A percentile compares a stretch with the other conserved stretches of the same genome.
These are phyloP conservation scores for Pluteus cervinus DNA, from an alignment of 768 basidiomycete species.

Conservation along the genomic window DNA sequence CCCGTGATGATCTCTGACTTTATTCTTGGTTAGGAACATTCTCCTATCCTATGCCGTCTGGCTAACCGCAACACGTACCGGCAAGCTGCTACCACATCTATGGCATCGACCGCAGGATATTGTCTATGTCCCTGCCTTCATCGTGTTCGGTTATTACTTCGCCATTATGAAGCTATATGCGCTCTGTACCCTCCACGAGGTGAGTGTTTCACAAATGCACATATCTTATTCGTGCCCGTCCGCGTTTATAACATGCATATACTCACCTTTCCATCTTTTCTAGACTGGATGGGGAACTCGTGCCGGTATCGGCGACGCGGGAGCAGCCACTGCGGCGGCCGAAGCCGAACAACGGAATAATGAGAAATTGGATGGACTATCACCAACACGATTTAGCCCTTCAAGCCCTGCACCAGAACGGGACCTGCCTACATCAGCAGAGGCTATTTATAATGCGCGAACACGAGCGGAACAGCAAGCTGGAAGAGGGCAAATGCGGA, in stretches of 20 bases:
- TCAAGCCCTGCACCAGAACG: slow-evolving; percentile 17
- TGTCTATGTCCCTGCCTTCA: slow-evolving; percentile 81
- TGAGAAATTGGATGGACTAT: slow-evolving; percentile 6
- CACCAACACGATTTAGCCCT: slow-evolving; percentile 6
- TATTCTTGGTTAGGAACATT: slow-evolving; percentile 49
- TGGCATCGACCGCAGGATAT: slow-evolving; percentile 73
- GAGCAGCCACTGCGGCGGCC: slow-evolving; percentile 67
- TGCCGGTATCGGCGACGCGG: slow-evolving; percentile 83
- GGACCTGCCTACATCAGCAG: slow-evolving; percentile 21
- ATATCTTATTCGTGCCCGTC: not conserved
- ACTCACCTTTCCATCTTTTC: slow-evolving; percentile 4
- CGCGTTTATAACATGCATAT: not conserved
- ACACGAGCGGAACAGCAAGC: slow-evolving; percentile 9
- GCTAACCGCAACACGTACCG: slow-evolving; percentile 66
- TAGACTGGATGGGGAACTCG: slow-evolving; percentile 96
- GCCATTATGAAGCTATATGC: slow-evolving; percentile 94
- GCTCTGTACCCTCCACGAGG: slow-evolving; percentile 84
- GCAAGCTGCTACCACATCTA: slow-evolving; percentile 80
- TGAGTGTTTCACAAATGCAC: slow-evolving; percentile 21
- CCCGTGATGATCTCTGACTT: slow-evolving; percentile 6
- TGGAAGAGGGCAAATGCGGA: slow-evolving; percentile 14
- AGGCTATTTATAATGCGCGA: slow-evolving; percentile 18
- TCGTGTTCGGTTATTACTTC: slow-evolving; percentile 90
- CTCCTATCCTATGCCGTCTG: slow-evolving; percentile 61
- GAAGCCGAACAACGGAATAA: slow-evolving; percentile 31